Percentiles rank a stretch among this genome's conserved stretches.
Conservation (phyloP, 2,329 filamentous ascomycete genomes). For the Trichoderma pleuroti region DNA sequence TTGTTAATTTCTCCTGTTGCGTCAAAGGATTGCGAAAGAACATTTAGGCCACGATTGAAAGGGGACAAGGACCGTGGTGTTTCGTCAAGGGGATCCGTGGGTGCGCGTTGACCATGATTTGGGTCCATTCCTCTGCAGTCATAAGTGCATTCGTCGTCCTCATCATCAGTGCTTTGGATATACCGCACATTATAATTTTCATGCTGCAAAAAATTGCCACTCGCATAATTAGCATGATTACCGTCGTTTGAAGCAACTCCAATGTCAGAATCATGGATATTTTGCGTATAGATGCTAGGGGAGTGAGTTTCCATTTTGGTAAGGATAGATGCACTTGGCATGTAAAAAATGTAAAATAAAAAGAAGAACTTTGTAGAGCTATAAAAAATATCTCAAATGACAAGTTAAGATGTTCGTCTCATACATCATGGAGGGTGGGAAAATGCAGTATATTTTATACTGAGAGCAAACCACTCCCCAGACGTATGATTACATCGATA, state of each 20-base stretch:
- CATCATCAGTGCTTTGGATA: not conserved
- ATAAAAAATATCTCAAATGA: not conserved
- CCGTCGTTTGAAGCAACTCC: not conserved
- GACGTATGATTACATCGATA: not conserved
- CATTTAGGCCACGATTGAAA: not conserved
- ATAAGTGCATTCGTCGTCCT: not conserved
- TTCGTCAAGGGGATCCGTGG: not conserved
- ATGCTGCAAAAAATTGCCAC: not conserved
- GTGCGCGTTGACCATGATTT: not conserved
- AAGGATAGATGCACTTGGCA: not conserved
- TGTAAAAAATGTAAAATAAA: not conserved
- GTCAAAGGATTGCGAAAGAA: not conserved
- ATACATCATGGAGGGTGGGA: not conserved
- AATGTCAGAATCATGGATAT: not conserved
- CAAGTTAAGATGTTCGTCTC: not conserved
- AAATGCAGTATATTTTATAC: not conserved
- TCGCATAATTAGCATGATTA: not conserved
- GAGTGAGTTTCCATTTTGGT: not conserved
- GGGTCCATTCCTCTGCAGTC: no score
- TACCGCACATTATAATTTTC: not conserved
- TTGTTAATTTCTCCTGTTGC: no score
- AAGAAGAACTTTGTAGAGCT: not conserved
- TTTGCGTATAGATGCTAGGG: not conserved
- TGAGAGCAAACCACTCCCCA: not conserved
- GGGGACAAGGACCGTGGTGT: not conserved